These are phyloP conservation scores for Leccinum imitatum DNA, from an alignment of 768 basidiomycete genomes.

Conservation along the genomic window DNA sequence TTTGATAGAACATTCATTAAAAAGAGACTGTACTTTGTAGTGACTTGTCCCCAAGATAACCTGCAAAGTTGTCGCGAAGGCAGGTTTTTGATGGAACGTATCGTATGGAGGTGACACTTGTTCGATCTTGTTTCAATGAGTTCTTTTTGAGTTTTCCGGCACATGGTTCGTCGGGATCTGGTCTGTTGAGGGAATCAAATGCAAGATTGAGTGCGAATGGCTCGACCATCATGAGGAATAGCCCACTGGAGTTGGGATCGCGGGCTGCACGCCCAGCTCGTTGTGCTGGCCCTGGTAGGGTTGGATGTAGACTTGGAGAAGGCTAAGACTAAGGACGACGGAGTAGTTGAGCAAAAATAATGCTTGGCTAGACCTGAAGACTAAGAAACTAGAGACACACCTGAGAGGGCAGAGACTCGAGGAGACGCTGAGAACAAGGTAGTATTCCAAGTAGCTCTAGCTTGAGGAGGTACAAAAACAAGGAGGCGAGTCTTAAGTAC, in stretches of 20 bases:
- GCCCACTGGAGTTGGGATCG: background rate
- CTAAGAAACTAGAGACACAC: too few species aligned
- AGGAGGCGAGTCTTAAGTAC: too few species aligned
- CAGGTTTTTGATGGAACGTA: background rate
- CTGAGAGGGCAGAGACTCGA: too few species aligned
- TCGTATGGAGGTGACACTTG: background rate
- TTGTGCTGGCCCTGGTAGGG: too few species aligned
- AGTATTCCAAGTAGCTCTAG: too few species aligned
- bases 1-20: background rate
- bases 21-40: background rate
- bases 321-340: too few species aligned
- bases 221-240: background rate
- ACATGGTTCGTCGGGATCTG: background rate
- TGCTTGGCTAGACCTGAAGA: too few species aligned
- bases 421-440: too few species aligned
- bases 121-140: background rate
- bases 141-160: background rate
- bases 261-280: too few species aligned
- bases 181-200: background rate
- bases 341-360: too few species aligned
- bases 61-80: background rate
- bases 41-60: background rate
- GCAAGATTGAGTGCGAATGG: background rate
- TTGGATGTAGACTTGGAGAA: too few species aligned
- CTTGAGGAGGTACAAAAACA: too few species aligned